Conservation (phyloP, 1,284 basidiomycete species). For the Malassezia sympodialis region DNA sequence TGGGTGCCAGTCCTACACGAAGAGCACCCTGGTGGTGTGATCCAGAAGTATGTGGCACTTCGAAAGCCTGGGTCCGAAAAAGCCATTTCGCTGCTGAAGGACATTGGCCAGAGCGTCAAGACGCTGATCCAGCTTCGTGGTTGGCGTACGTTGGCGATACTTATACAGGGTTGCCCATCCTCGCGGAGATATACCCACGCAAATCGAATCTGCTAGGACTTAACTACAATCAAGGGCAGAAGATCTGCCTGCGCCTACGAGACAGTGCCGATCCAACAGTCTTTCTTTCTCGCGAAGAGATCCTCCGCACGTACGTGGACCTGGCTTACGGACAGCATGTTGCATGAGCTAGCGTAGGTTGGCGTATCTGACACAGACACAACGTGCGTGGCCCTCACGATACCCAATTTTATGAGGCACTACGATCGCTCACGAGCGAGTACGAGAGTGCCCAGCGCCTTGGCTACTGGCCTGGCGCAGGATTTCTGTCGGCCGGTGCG, state of each 20-base stretch:
- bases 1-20: constrained; percentile 1
- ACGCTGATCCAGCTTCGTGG: constrained; percentile 21
- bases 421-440: constrained; percentile 23
- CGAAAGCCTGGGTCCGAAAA: constrained; percentile 1
- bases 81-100: constrained; percentile 22
- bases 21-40: constrained; percentile 6
- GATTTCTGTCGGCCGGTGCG: constrained; percentile 17
- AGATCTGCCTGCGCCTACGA: constrained; percentile 27
- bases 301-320: constrained; percentile 19
- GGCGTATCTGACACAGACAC: constrained; percentile 16
- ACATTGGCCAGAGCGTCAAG: constrained; percentile 19
- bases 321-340: constrained; percentile 17
- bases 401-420: constrained; percentile 18
- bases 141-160: constrained; percentile 16
- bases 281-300: constrained; percentile 15
- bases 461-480: constrained; percentile 21
- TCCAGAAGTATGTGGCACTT: constrained; percentile 20
- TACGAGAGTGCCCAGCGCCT: constrained; percentile 14
- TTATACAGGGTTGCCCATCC: constrained; percentile 17
- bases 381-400: constrained; percentile 32
- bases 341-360: constrained; percentile 28
- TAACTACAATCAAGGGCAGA: constrained; percentile 25
- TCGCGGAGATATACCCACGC: constrained; percentile 23
- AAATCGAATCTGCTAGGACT: constrained; percentile 21
- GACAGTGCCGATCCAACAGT: not conserved